Evolutionary conservation across 2,329 filamentous ascomycete species (phyloP).

Genomic region (Bisporella sp.): DNA sequence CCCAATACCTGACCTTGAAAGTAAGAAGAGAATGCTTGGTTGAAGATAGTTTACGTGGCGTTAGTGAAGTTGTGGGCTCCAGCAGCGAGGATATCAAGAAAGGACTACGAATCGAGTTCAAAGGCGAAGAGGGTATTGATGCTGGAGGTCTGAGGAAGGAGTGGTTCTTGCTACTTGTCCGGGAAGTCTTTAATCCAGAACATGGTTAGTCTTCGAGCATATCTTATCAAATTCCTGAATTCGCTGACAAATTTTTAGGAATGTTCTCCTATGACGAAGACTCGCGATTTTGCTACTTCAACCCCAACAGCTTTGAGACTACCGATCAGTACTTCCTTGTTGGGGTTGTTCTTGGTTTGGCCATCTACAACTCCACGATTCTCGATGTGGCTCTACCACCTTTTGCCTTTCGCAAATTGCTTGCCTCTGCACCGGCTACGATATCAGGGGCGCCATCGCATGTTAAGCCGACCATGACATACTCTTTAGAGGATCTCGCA

Average conservation of each 20-base stretch:
- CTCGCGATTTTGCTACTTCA: conserved; percentile 88
- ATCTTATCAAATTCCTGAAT: background rate
- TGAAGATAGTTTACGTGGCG: conserved; percentile 77
- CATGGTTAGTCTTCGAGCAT: conserved; percentile 49
- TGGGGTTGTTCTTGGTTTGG: conserved; percentile 78
- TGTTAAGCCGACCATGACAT: conserved; percentile 57
- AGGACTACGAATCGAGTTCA: conserved; percentile 75
- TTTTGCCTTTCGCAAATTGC: conserved; percentile 81
- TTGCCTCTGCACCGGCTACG: conserved; percentile 65
- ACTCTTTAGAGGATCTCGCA: conserved; percentile 73
- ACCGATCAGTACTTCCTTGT: conserved; percentile 90
- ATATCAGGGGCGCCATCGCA: conserved; percentile 47
- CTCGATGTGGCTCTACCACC: conserved; percentile 82
- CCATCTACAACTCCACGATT: conserved; percentile 93
- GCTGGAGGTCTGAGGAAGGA: conserved; percentile 86
- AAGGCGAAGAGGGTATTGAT: conserved; percentile 85
- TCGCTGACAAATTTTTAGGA: conserved; percentile 40
- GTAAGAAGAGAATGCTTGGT: conserved; percentile 80
- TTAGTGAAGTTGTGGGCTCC: conserved; percentile 77
- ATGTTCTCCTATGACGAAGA: conserved; percentile 91
- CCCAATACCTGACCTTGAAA: conserved; percentile 70
- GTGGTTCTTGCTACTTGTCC: conserved; percentile 83
- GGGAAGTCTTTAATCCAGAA: conserved; percentile 86
- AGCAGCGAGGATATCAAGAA: conserved; percentile 86
- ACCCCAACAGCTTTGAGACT: conserved; percentile 81